These are phyloP conservation scores for Suillus americanus DNA, from an alignment of 768 basidiomycete genomes.

Conservation along the genomic window DNA sequence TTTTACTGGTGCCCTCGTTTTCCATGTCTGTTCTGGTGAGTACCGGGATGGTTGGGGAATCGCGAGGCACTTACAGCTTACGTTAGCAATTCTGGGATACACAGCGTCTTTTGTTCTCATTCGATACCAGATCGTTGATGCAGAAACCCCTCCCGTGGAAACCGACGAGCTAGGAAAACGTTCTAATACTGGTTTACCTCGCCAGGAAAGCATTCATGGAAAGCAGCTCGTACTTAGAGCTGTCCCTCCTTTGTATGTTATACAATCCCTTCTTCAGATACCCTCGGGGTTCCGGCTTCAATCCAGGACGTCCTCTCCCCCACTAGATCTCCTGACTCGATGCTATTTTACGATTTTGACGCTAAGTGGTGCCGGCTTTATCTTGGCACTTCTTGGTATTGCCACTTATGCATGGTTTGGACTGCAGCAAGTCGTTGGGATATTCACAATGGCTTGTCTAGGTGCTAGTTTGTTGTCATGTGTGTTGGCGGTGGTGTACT, in stretches of 20 bases:
- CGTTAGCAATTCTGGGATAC: conserved; percentile 25
- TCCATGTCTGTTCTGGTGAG: conserved; percentile 30
- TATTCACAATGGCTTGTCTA: conserved; percentile 27
- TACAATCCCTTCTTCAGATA: background rate
- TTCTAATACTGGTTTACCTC: background rate
- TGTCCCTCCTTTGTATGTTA: background rate
- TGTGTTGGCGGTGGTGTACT: conserved; percentile 25
- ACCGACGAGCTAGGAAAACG: background rate
- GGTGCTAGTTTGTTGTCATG: conserved; percentile 17
- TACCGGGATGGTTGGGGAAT: background rate
- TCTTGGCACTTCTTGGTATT: conserved; percentile 25
- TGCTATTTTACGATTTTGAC: conserved; percentile 27
- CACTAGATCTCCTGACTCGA: conserved; percentile 20
- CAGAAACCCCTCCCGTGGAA: background rate
- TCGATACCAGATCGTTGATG: conserved; percentile 26
- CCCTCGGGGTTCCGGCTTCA: background rate
- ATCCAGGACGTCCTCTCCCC: conserved; percentile 7
- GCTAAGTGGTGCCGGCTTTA: conserved; percentile 24
- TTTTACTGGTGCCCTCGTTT: conserved; percentile 29
- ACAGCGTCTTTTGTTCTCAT: conserved; percentile 27
- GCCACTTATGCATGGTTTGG: conserved; percentile 25
- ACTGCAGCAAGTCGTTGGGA: conserved; percentile 21
- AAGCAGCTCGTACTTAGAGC: background rate
- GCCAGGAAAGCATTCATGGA: background rate
- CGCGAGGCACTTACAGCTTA: background rate